These are phyloP conservation scores for Backusella luteola DNA, from an alignment of 192 early-diverging fungal species.

Conservation along the genomic window DNA sequence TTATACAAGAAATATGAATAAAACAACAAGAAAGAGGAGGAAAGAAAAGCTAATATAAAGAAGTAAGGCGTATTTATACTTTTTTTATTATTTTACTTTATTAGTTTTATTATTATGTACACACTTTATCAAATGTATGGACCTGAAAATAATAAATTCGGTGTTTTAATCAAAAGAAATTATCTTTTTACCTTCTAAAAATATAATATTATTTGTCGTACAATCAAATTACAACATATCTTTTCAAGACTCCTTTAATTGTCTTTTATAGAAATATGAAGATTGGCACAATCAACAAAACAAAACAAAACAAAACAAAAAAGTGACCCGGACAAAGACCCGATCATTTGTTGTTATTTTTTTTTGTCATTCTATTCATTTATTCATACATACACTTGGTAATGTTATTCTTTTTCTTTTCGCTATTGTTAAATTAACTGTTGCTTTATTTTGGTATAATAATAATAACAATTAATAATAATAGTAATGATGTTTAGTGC, in stretches of 20 bases:
- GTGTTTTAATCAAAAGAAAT: neutral
- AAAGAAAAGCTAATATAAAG: neutral
- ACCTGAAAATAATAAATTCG: neutral
- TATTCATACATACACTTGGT: no score
- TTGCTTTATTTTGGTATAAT: neutral
- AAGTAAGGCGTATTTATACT: neutral
- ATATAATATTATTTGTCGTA: neutral
- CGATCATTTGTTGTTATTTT: neutral
- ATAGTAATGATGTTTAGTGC: neutral
- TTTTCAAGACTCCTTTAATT: slow-evolving; percentile 1
- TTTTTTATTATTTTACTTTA: neutral
- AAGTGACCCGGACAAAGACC: slow-evolving; percentile 2
- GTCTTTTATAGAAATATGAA: neutral
- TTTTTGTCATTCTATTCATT: neutral
- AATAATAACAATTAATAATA: neutral
- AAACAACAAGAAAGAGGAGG: neutral
- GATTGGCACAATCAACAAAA: slow-evolving; percentile 7
- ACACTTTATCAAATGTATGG: neutral
- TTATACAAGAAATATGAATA: neutral
- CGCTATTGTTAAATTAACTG: neutral
- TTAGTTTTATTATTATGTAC: neutral
- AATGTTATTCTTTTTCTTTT: neutral
- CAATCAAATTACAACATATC: neutral
- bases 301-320: neutral
- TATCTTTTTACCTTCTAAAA: neutral